Percentiles rank a stretch among this genome's conserved stretches.
These are phyloP conservation scores for Myrmaecium sp. DNA, from an alignment of 2,329 filamentous ascomycete species.

Conservation along the genomic window DNA sequence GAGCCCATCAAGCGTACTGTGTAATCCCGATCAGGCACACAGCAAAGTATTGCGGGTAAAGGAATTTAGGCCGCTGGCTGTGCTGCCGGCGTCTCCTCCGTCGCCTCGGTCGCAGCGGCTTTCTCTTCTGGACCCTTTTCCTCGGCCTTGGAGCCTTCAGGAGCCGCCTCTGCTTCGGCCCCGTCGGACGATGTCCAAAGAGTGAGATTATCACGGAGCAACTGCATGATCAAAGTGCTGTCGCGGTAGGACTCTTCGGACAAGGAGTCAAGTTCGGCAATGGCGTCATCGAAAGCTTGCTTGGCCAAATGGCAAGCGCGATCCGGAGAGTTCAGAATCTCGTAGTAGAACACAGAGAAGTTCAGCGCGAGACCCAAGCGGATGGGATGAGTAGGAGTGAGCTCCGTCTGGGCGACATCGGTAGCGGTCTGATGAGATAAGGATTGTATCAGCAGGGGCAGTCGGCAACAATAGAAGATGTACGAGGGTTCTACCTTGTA, in stretches of 20 bases:
- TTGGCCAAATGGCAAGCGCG: conserved; percentile 96
- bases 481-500: conserved; percentile 61
- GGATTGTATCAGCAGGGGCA: no score
- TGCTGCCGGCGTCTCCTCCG: conserved; percentile 6
- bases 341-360: conserved; percentile 99
- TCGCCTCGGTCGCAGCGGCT: conserved; percentile 29
- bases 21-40: no score
- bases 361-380: conserved; percentile 93
- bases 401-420: conserved; percentile 93
- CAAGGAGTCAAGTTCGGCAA: conserved; percentile 93
- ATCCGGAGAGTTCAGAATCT: conserved; percentile 96
- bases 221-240: conserved; percentile 98
- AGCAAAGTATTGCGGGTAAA: no score
- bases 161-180: conserved; percentile 44
- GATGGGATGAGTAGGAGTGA: conserved; percentile 95
- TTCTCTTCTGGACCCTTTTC: conserved; percentile 19
- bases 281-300: conserved; percentile 97
- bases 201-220: conserved; percentile 97
- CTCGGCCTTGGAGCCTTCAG: conserved; percentile 30
- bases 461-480: not conserved
- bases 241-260: conserved; percentile 98
- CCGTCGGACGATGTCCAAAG: conserved; percentile 99
- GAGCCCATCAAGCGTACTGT: no score
- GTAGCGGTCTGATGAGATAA: conserved; percentile 58
- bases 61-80: conserved; percentile 3